Percentiles rank a stretch among this genome's conserved stretches.
These are phyloP conservation scores for Cytospora chrysosperma DNA, from an alignment of 2,329 filamentous ascomycete species.

Conservation along the genomic window DNA sequence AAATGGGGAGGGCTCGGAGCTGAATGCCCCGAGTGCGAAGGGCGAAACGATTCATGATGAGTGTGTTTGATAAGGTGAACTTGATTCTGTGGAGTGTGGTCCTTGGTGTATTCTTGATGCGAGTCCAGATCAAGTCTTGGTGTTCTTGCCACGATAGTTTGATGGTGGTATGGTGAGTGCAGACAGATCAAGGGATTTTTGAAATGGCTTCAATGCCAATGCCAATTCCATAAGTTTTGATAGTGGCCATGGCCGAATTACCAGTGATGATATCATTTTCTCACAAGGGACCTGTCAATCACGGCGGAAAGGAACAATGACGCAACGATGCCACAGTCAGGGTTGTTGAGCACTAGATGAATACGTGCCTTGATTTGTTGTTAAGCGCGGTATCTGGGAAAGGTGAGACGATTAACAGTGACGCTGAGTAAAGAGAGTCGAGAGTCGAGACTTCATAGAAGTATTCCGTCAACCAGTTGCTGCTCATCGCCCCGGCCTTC, in stretches of 20 bases:
- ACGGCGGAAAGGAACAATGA: slow-evolving; percentile 14
- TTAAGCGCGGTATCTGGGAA: background rate
- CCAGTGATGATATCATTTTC: slow-evolving; percentile 22
- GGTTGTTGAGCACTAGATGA: background rate
- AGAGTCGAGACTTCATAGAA: too few relatives aligned
- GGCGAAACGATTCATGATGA: slow-evolving; percentile 21
- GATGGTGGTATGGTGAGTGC: background rate
- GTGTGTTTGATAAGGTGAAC: slow-evolving; percentile 13
- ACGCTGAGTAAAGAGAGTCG: too few relatives aligned
- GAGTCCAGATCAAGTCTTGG: background rate
- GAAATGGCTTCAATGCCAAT: background rate
- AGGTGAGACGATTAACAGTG: background rate
- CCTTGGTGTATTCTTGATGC: background rate
- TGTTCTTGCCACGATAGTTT: background rate
- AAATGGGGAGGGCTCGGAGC: background rate
- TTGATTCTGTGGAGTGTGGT: background rate
- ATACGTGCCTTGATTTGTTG: background rate
- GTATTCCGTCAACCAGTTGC: too few relatives aligned
- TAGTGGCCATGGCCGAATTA: background rate
- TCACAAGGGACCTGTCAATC: background rate
- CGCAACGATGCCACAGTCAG: slow-evolving; percentile 9
- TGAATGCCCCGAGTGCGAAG: slow-evolving; percentile 15
- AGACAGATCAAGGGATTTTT: background rate
- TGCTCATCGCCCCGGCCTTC: too few relatives aligned
- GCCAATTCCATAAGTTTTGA: background rate